Conservation (phyloP, 371 early-diverging fungal genomes). For the Rhizomucor miehei region DNA sequence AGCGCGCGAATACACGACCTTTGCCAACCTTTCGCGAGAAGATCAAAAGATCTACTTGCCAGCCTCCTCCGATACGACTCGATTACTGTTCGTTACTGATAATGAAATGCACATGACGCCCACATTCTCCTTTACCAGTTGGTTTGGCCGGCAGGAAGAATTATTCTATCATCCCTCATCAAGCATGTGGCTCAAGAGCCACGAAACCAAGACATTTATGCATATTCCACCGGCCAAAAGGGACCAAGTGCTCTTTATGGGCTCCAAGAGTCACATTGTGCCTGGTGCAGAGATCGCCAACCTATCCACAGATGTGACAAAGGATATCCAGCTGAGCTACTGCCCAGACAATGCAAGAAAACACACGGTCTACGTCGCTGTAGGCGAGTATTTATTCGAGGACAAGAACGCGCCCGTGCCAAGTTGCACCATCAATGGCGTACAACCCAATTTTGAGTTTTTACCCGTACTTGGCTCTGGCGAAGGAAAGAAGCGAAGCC, state of each 20-base stretch:
- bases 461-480: constrained; percentile 22
- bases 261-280: constrained; percentile 43
- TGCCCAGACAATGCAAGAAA: constrained; percentile 19
- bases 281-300: constrained; percentile 40
- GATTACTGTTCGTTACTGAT: constrained; percentile 33
- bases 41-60: constrained; percentile 43
- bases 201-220: constrained; percentile 46
- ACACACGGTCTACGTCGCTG: constrained; percentile 24
- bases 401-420: constrained; percentile 4
- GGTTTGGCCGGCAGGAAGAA: constrained; percentile 10
- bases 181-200: constrained; percentile 21
- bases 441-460: constrained; percentile 17
- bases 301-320: background rate
- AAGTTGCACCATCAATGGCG: constrained; percentile 22
- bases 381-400: constrained; percentile 21
- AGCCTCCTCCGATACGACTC: constrained; percentile 12
- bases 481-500: constrained; percentile 21
- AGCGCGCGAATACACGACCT: constrained; percentile 34
- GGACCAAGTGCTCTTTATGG: constrained; percentile 20
- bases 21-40: constrained; percentile 43
- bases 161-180: constrained; percentile 45
- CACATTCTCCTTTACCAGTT: constrained; percentile 6
- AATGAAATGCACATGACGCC: constrained; percentile 36
- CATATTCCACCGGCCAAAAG: constrained; percentile 32
- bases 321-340: constrained; percentile 14